Evolutionary conservation across 2,329 filamentous ascomycete species (phyloP).

Genomic region (Aspergillus costaricaensis): DNA sequence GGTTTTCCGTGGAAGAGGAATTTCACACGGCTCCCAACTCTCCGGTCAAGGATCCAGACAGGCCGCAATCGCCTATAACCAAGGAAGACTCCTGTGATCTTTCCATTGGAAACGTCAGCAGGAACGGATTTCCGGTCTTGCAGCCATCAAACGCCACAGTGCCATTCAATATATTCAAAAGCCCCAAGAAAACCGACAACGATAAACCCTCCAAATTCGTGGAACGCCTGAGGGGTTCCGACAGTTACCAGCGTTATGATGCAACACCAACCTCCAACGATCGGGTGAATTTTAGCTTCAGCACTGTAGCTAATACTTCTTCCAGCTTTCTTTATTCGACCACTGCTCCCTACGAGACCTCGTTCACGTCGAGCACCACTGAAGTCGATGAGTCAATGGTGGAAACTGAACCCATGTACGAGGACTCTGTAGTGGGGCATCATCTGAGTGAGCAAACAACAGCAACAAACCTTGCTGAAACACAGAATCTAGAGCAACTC

Average conservation of each 20-base stretch:
- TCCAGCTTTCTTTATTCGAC: constrained; percentile 22
- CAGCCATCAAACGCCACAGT: background rate
- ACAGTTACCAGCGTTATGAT: constrained; percentile 22
- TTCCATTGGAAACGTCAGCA: background rate
- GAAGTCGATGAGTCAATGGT: constrained; percentile 30
- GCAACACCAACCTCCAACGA: constrained; percentile 14
- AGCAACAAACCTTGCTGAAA: constrained; percentile 13
- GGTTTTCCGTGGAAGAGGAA: constrained; percentile 25
- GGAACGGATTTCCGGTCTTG: background rate
- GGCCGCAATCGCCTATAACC: background rate
- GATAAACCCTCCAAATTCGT: constrained; percentile 17
- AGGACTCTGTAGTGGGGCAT: constrained; percentile 29
- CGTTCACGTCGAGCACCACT: constrained; percentile 30
- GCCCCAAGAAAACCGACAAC: background rate
- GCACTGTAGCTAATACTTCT: constrained; percentile 19
- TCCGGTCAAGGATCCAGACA: constrained; percentile 21
- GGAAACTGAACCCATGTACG: constrained; percentile 29
- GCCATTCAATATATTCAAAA: constrained; percentile 10
- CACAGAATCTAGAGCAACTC: background rate
- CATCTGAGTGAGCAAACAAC: constrained; percentile 22
- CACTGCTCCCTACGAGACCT: constrained; percentile 17
- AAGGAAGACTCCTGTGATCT: background rate
- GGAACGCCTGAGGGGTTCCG: constrained; percentile 22
- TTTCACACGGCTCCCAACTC: constrained; percentile 37
- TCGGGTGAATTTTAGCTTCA: constrained; percentile 26